These are phyloP conservation scores for Exophiala xenobiotica DNA, from an alignment of 2,329 filamentous ascomycete species.

Conservation along the genomic window DNA sequence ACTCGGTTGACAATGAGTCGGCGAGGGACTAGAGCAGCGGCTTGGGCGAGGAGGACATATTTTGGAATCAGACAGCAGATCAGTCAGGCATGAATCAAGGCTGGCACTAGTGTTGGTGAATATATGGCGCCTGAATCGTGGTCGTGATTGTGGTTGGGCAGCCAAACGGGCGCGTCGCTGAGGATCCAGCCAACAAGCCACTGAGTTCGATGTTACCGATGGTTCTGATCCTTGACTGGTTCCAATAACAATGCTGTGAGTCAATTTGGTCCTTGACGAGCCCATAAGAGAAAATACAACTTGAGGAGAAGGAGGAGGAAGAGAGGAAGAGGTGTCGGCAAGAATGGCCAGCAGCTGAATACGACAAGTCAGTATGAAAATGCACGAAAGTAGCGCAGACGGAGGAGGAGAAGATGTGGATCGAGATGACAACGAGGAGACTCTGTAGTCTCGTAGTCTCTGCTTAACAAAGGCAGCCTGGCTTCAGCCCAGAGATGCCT, in stretches of 20 bases:
- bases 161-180: slow-evolving; percentile 1
- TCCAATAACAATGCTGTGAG: not conserved
- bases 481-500: not conserved
- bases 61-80: not conserved
- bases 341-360: not conserved
- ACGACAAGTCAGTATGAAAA: too few relatives aligned
- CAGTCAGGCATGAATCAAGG: not conserved
- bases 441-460: too few relatives aligned
- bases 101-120: not conserved
- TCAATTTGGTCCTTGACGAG: not conserved
- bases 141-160: not conserved
- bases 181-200: not conserved
- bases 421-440: too few relatives aligned
- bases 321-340: not conserved
- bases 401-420: not conserved
- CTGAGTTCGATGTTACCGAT: not conserved
- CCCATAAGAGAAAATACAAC: not conserved
- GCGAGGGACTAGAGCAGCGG: not conserved
- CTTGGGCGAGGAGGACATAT: not conserved
- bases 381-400: not conserved
- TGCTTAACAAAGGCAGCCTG: not conserved
- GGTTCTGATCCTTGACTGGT: not conserved
- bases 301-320: not conserved
- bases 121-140: not conserved
- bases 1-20: too few relatives aligned